Conservation (phyloP, 176 grass and related monocot species). For the Aegilops umbellulata region DNA sequence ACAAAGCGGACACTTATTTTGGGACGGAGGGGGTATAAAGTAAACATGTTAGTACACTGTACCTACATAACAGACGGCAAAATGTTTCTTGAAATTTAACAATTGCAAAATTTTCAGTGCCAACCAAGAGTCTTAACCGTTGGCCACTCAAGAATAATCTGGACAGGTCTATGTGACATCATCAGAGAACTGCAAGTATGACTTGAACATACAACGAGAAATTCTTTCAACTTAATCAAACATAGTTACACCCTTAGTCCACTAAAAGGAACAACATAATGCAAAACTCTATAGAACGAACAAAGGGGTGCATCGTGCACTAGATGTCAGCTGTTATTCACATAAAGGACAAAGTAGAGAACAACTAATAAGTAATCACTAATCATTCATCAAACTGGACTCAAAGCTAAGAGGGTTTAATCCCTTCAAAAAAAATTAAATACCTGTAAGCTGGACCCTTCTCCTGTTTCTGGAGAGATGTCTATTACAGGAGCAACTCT, state of each 20-base stretch:
- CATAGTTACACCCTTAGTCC: not conserved
- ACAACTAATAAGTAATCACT: not conserved
- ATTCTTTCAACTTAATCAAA: not conserved
- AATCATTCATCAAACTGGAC: not conserved
- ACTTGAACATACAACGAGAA: not conserved
- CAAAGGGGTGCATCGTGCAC: not conserved
- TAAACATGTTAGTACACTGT: not conserved
- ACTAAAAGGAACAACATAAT: not conserved
- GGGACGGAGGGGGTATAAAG: not conserved
- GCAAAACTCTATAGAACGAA: not conserved
- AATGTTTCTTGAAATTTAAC: not conserved
- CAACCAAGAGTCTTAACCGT: not conserved
- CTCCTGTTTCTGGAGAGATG: slow-evolving; percentile 33
- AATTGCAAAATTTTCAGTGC: not conserved
- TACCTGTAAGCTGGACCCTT: slow-evolving; percentile 48
- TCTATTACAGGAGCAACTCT: slow-evolving; percentile 19
- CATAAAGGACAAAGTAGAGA: not conserved
- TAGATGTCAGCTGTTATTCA: not conserved
- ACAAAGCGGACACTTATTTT: too few species aligned
- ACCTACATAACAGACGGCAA: slow-evolving; percentile 13
- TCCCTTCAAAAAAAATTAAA: slow-evolving; percentile 7
- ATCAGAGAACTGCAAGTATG: not conserved
- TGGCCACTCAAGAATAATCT: not conserved
- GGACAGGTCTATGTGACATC: not conserved
- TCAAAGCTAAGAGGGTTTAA: not conserved